Evolutionary conservation across 164 flowering plant species (phyloP).

Genomic region (Aristolochia californica): DNA sequence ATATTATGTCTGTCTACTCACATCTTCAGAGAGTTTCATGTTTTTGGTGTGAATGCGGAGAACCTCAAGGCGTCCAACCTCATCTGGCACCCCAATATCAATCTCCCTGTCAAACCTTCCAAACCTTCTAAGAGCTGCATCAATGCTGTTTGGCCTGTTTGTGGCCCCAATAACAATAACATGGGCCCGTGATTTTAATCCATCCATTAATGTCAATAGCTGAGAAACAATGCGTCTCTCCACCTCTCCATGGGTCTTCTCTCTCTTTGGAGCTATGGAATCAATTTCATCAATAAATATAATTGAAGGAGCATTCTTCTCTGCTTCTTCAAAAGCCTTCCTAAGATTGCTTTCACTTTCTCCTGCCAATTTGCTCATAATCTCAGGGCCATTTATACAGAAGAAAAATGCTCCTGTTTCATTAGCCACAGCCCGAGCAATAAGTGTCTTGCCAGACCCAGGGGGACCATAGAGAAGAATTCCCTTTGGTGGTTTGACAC

Average conservation of each 20-base stretch:
- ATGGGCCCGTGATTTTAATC: slow-evolving; percentile 73
- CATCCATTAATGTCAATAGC: slow-evolving; percentile 82
- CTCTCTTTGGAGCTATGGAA: slow-evolving; percentile 83
- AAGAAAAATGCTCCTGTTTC: slow-evolving; percentile 92
- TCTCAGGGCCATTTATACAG: slow-evolving; percentile 85
- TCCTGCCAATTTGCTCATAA: slow-evolving; percentile 86
- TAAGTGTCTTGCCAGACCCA: slow-evolving; percentile 83
- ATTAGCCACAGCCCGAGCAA: slow-evolving; percentile 87
- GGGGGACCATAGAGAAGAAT: slow-evolving; percentile 90
- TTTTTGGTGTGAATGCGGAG: slow-evolving; percentile 87
- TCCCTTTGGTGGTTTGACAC: slow-evolving; percentile 89
- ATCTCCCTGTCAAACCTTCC: slow-evolving; percentile 83
- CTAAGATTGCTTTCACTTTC: slow-evolving; percentile 89
- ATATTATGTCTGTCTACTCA: slow-evolving; percentile 8
- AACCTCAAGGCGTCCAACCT: slow-evolving; percentile 83
- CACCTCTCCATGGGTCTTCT: slow-evolving; percentile 81
- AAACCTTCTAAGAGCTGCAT: slow-evolving; percentile 80
- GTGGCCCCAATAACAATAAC: slow-evolving; percentile 87
- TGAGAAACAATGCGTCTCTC: slow-evolving; percentile 86
- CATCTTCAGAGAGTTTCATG: slow-evolving; percentile 87
- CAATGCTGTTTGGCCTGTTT: slow-evolving; percentile 81
- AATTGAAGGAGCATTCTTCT: slow-evolving; percentile 78
- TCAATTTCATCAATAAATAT: slow-evolving; percentile 81
- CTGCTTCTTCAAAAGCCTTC: slow-evolving; percentile 89
- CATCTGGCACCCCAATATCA: slow-evolving; percentile 88